A percentile compares a stretch with the other conserved stretches of the same genome.
Conservation (phyloP, 306 rosid species). For the Prunus davidiana region DNA sequence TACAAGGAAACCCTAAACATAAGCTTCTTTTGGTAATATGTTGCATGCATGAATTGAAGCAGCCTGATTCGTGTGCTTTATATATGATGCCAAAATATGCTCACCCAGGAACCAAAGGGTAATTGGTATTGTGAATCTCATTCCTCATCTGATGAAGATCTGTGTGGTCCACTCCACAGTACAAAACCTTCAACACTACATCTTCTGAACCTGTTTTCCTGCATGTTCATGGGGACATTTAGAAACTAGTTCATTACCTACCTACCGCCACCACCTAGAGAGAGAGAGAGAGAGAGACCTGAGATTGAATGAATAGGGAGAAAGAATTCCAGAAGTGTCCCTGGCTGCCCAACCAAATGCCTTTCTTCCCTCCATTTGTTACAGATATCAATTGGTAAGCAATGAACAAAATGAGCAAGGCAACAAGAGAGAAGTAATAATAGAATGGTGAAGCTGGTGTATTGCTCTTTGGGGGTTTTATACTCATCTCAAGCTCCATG, state of each 20-base stretch:
- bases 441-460: background rate
- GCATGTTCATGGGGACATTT: constrained; percentile 1
- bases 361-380: constrained; percentile 27
- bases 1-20: background rate
- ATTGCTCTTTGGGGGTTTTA: constrained; percentile 4
- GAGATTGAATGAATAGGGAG: constrained; percentile 34
- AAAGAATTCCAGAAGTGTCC: constrained; percentile 32
- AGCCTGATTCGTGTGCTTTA: too few species aligned
- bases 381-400: background rate
- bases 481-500: background rate
- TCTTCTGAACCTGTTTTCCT: constrained; percentile 29
- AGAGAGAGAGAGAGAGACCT: constrained; percentile 13
- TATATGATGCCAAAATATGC: background rate
- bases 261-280: too few species aligned
- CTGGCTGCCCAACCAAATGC: constrained; percentile 40
- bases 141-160: constrained; percentile 39
- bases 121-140: constrained; percentile 28
- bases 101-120: constrained; percentile 41
- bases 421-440: background rate
- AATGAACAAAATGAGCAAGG: background rate
- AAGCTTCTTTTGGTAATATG: background rate
- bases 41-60: background rate
- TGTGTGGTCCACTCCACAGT: constrained; percentile 37
- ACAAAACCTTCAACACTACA: constrained; percentile 27
- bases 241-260: background rate